phyloP scores from a whole-genome alignment of 441 rosid species.

The Pelargonium exstipulatum region DNA sequence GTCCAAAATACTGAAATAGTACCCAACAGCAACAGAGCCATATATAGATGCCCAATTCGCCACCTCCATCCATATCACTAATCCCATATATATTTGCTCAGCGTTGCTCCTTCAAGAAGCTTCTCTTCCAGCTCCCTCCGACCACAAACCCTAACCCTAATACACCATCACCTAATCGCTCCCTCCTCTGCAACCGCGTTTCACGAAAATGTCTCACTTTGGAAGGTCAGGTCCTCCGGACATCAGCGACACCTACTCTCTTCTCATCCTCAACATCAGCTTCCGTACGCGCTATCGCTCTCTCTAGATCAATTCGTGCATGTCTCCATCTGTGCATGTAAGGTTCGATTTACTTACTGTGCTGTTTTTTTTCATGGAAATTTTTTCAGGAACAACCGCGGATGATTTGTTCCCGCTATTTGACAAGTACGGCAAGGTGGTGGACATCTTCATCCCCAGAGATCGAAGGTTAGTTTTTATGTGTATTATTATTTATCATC shows the following conservation, averaged over 20 bases:
- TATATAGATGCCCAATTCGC: too few relatives aligned
- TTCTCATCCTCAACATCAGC: slow-evolving; percentile 90
- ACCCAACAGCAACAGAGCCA: too few relatives aligned
- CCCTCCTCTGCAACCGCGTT: not conserved
- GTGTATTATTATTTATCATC: not conserved
- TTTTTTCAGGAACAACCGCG: slow-evolving; percentile 50
- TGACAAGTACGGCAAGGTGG: slow-evolving; percentile 71
- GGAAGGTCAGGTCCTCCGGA: slow-evolving; percentile 98
- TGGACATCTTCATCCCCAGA: slow-evolving; percentile 63
- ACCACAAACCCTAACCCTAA: not conserved
- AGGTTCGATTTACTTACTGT: not conserved
- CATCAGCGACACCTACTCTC: slow-evolving; percentile 85
- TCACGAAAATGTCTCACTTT: slow-evolving; percentile 71
- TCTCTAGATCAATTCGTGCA: not conserved
- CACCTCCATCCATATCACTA: too few relatives aligned
- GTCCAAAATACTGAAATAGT: too few relatives aligned
- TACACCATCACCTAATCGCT: not conserved
- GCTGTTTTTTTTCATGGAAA: slow-evolving; percentile 7
- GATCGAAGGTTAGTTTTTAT: slow-evolving; percentile 36
- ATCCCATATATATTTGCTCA: not conserved
- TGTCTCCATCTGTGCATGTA: not conserved
- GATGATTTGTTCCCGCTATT: slow-evolving; percentile 70
- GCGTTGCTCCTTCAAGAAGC: not conserved
- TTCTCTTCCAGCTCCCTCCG: not conserved
- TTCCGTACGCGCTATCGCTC: slow-evolving; percentile 45